Evolutionary conservation across 345 rosid genomes (phyloP).

Genomic region (Melaleuca alternifolia): DNA sequence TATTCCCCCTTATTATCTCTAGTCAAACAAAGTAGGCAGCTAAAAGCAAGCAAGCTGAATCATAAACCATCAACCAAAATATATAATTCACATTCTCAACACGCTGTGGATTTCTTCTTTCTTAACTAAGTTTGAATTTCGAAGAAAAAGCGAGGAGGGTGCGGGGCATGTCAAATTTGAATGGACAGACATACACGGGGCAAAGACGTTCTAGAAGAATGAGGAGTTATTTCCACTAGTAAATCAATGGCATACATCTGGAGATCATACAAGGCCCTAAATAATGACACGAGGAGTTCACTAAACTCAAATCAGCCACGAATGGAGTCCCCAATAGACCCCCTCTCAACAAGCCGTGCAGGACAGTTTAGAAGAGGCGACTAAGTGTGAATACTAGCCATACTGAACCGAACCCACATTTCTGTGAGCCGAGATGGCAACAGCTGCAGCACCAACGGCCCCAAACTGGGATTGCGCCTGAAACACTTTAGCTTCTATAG

Average conservation of each 20-base stretch:
- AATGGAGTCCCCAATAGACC: not conserved
- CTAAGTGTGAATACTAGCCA: conserved; percentile 23
- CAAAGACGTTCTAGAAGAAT: not conserved
- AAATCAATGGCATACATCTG: not conserved
- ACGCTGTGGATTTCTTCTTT: not conserved
- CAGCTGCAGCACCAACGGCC: conserved; percentile 66
- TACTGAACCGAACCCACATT: conserved; percentile 42
- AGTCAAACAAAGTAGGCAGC: not conserved
- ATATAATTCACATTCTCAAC: not conserved
- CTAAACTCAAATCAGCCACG: not conserved
- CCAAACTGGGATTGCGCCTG: conserved; percentile 89
- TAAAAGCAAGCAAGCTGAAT: not conserved
- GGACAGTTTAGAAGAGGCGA: not conserved
- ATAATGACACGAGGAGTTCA: not conserved
- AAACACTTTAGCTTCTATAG: conserved; percentile 71
- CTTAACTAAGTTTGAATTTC: not conserved
- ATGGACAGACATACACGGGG: not conserved
- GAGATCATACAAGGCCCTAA: not conserved
- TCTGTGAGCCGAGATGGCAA: conserved; percentile 73
- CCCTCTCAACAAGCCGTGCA: not conserved
- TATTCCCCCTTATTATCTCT: not conserved
- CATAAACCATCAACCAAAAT: not conserved
- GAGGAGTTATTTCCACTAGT: not conserved
- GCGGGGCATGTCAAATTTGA: not conserved
- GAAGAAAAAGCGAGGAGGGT: not conserved